Evolutionary conservation across 345 rosid species (phyloP), one percentile per base, ranked within the genome.

Genomic region (Populus nigra): DNA sequence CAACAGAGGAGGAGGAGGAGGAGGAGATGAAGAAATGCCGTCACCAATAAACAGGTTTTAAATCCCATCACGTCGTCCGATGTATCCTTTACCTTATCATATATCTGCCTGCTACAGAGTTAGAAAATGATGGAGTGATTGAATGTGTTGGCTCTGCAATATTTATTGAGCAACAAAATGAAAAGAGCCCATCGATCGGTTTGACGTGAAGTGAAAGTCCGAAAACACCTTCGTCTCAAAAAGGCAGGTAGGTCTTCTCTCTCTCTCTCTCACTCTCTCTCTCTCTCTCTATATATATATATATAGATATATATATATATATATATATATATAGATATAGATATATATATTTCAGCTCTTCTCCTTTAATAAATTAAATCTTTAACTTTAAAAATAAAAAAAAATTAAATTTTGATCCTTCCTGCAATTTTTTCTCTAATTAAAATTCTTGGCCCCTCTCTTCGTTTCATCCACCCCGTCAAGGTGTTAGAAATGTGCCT

Each of bases 61-160:
- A 82, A 87, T 84, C 88, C 74, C 80, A 81, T 89, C 89, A 81
- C 87, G 83, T 78, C 66, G 74, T 80, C 81, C 90, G 82, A 87
- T 84, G 84, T 81, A 84, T 87, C 79, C 77, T 83, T 78, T 78
- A 79, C 79, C 81, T 83, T 78, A 41, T 61, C 39, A 65, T 2
- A 72, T 76, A 73, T 82, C 20, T 31, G 69, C 69, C 36, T 17
- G 73, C 70, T 66, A 76, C 70, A 79, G 77, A 43, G 67, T 69
- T 83, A 47, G 85, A 82, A 85, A 84, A 81, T 81, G 88, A 83
- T 76, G 80, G 80, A 75, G 83, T 39, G 15, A 27, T 69, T 83
- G 75, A 43, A 43, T 71, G 76, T 80, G 74, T 69, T 65, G 80
- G 79, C 65, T 79, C 75, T 78, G 71, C 73, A 68, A 5, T 33